Conservation (phyloP, 352 stramenopile genomes). For the Globisporangium ultimum region DNA sequence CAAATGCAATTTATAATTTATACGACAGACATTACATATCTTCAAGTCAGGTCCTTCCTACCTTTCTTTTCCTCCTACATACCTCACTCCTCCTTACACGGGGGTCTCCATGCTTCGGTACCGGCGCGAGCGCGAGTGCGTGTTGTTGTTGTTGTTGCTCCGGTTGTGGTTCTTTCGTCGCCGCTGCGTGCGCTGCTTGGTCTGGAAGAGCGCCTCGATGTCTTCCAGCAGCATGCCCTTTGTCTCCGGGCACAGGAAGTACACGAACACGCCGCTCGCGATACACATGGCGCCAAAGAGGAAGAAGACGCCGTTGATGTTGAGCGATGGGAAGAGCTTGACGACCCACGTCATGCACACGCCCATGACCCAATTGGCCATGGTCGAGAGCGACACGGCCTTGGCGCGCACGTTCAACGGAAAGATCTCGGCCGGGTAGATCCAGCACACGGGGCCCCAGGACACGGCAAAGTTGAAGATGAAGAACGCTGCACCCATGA, state of each 20-base stretch:
- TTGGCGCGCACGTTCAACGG: slow-evolving; percentile 32
- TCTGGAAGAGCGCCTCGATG: slow-evolving; percentile 29
- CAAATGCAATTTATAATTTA: too few species aligned
- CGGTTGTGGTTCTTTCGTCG: background rate
- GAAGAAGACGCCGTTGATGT: slow-evolving; percentile 43
- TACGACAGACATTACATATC: too few species aligned
- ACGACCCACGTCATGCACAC: slow-evolving; percentile 29
- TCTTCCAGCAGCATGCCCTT: slow-evolving; percentile 30
- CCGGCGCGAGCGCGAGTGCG: background rate
- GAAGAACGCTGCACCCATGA: slow-evolving; percentile 27
- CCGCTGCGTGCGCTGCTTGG: background rate
- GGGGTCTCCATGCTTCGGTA: background rate
- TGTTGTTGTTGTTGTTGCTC: slow-evolving; percentile 5
- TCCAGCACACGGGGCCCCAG: slow-evolving; percentile 37
- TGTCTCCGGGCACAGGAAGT: slow-evolving; percentile 37
- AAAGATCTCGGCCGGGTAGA: slow-evolving; percentile 42
- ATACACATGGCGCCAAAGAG: slow-evolving; percentile 37
- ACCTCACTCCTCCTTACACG: background rate
- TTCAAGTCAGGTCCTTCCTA: background rate
- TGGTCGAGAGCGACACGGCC: slow-evolving; percentile 41
- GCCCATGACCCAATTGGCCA: slow-evolving; percentile 35
- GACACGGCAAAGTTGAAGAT: slow-evolving; percentile 39
- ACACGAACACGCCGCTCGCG: slow-evolving; percentile 38
- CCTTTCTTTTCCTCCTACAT: background rate
- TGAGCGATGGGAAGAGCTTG: slow-evolving; percentile 27